These are phyloP conservation scores for Pseudogymnoascus sp. DNA, from an alignment of 2,329 filamentous ascomycete genomes.

Conservation along the genomic window DNA sequence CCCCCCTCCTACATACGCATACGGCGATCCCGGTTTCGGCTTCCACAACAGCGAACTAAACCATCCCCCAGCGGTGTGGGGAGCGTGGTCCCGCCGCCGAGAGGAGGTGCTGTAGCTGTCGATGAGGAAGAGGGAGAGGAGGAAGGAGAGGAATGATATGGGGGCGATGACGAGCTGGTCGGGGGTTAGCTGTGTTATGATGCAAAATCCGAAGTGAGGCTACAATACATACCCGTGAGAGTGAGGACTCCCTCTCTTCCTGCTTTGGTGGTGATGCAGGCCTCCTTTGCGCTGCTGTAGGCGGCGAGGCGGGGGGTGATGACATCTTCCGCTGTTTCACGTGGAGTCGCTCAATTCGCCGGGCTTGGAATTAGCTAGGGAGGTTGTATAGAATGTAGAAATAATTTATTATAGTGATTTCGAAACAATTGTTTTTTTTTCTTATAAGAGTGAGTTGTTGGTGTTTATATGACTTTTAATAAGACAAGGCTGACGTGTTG, in stretches of 20 bases:
- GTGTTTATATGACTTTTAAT: background rate
- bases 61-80: no score
- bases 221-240: background rate
- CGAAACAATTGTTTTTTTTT: background rate
- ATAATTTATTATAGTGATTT: no score
- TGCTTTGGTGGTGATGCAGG: background rate
- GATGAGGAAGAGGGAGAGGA: conserved; percentile 27
- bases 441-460: background rate
- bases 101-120: conserved; percentile 21
- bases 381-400: background rate
- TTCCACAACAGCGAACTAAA: background rate
- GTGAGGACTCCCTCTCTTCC: background rate
- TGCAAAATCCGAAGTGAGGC: no score
- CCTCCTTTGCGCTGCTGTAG: background rate
- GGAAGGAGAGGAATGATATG: conserved; percentile 26
- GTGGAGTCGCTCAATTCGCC: background rate
- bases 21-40: conserved; percentile 13
- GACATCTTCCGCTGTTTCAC: background rate
- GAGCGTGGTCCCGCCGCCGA: background rate
- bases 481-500: background rate
- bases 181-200: background rate
- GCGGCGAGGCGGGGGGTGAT: background rate
- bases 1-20: conserved; percentile 18
- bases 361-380: background rate
- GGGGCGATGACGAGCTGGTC: conserved; percentile 26